These are phyloP conservation scores for Hypoxylon fuscum DNA, from an alignment of 495 filamentous ascomycete species.

Conservation along the genomic window DNA sequence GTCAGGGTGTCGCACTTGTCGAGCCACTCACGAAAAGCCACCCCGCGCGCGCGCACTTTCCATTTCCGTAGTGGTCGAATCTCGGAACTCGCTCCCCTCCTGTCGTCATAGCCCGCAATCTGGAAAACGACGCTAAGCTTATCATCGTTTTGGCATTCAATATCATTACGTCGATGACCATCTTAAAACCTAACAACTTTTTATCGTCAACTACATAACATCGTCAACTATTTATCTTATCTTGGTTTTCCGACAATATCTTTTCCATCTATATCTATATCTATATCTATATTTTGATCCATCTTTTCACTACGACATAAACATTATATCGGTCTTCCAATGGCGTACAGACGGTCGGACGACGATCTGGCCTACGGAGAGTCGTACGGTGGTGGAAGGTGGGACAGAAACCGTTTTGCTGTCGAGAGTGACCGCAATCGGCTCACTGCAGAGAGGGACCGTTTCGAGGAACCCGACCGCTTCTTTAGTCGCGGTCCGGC, in stretches of 20 bases:
- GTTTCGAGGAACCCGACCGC: slow-evolving; percentile 48
- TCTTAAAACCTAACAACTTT: slow-evolving; percentile 4
- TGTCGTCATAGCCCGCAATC: slow-evolving; percentile 33
- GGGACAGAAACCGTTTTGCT: slow-evolving; percentile 54
- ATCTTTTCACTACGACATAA: neutral
- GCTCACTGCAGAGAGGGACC: slow-evolving; percentile 39
- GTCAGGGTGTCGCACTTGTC: slow-evolving; percentile 17
- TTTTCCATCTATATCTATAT: too few species aligned
- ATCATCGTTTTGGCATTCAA: neutral
- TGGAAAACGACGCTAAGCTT: slow-evolving; percentile 2
- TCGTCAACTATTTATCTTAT: neutral
- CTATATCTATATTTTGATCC: neutral
- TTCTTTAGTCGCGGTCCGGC: slow-evolving; percentile 36
- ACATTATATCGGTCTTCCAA: slow-evolving; percentile 7
- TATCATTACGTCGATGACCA: slow-evolving; percentile 12
- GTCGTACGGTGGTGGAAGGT: slow-evolving; percentile 48
- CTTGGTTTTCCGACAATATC: too few species aligned
- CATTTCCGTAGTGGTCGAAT: neutral
- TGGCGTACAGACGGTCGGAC: slow-evolving; percentile 46
- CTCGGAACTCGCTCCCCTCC: slow-evolving; percentile 4
- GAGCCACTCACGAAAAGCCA: slow-evolving; percentile 29
- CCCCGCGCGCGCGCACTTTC: slow-evolving; percentile 20
- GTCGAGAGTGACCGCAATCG: slow-evolving; percentile 38
- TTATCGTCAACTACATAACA: slow-evolving; percentile 5
- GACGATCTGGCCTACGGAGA: slow-evolving; percentile 49